Evolutionary conservation across 1,284 basidiomycete species (phyloP), one percentile per base, ranked within the genome.

Genomic region (Apiotrichum porosum): DNA sequence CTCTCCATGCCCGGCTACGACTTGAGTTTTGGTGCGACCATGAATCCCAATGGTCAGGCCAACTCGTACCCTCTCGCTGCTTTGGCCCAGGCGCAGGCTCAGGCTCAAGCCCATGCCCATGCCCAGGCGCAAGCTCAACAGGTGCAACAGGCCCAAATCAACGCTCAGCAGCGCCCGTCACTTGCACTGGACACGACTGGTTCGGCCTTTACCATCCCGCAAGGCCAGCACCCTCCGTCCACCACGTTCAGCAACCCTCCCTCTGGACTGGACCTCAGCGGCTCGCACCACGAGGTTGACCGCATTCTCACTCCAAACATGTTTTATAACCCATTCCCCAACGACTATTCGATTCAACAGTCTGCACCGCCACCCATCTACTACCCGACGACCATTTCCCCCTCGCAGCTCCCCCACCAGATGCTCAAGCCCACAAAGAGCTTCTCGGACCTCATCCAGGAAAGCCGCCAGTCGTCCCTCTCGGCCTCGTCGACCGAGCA

Each of bases 401-500:
- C 65, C 3, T 58, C 62, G 10, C 58, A 62, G 23, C 57, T 67
- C 15, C 60, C 54, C 5, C 55, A 58, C 34, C 57, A 60, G 37
- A 39, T 56, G 36, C 44, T 65, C 33, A 65, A 65, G 40, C 60
- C 61, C 0, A 62, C 57, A 9, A 63, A 63, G 48, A 61, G 58
- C 43, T 66, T 66, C 42, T 55, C 57, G 31, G 64, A 66, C 42
- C 44, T 64, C n/a, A 48, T 69, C 42, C 52, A 61, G 39, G 61
- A 59, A 28, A 62, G 60, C 39, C 50, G 67, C 30, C 63, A 53
- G 24, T 68, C 65, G 3, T 62, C 59, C 0, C 55, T 63, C 2
- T 69, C 67, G 4, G 60, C 60, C 6, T 62, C 60, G 37, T 66
- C 67, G 19, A 61, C 60, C 9, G 65, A 65, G 40, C 56, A 61